Conservation (phyloP, 306 rosid genomes). For the Glycine latifolia region DNA sequence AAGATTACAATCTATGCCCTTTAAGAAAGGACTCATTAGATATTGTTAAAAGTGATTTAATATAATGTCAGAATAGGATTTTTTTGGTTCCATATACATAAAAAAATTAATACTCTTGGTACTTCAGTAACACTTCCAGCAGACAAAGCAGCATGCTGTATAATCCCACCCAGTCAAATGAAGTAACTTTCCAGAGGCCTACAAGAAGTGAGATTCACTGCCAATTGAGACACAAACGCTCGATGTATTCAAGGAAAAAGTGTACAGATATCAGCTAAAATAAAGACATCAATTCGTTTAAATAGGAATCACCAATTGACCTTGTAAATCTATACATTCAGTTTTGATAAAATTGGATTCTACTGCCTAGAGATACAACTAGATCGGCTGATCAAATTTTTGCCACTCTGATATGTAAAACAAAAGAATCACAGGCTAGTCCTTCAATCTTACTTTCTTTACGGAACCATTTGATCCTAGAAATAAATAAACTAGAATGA, state of each 20-base stretch:
- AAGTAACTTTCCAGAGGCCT: background rate
- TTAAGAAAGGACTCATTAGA: conserved; percentile 11
- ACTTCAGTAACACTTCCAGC: conserved; percentile 18
- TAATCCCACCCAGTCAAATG: conserved; percentile 13
- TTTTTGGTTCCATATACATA: background rate
- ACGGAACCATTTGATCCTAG: background rate
- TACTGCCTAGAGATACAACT: background rate
- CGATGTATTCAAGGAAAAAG: background rate
- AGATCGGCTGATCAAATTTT: background rate
- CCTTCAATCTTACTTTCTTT: background rate
- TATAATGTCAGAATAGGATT: background rate
- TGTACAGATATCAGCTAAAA: background rate
- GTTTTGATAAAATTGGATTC: background rate
- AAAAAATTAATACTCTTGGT: conserved; percentile 8
- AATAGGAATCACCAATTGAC: background rate
- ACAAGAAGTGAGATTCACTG: background rate
- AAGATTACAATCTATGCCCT: background rate
- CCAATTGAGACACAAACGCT: background rate
- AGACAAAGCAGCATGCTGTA: background rate
- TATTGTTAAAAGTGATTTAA: conserved; percentile 5
- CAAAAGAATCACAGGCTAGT: background rate
- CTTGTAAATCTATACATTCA: background rate
- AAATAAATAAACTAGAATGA: background rate
- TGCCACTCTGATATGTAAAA: background rate
- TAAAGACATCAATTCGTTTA: too few species aligned